Percentiles rank a stretch among this genome's conserved stretches.
Conservation (phyloP, 768 basidiomycete genomes). For the Lactifluus pinguis region DNA sequence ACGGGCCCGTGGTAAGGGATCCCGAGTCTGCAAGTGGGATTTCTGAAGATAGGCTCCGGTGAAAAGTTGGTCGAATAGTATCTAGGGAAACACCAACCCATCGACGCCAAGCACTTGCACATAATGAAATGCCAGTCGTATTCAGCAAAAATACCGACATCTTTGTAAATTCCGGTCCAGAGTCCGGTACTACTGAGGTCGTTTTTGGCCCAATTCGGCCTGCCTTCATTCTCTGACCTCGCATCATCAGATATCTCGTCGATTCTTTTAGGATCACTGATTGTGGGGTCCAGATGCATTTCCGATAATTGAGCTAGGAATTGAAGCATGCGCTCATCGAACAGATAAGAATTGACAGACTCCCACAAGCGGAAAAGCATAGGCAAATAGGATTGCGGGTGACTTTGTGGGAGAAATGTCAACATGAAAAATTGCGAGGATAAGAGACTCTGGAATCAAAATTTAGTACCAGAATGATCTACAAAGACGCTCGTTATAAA, state of each 20-base stretch:
- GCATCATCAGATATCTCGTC: conserved; percentile 63
- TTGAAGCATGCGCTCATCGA: conserved; percentile 83
- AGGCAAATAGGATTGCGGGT: conserved; percentile 76
- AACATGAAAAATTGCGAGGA: conserved; percentile 80
- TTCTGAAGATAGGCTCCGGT: conserved; percentile 33
- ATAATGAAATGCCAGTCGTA: conserved; percentile 80
- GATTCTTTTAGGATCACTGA: conserved; percentile 65
- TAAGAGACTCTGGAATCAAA: conserved; percentile 46
- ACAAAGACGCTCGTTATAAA: conserved; percentile 12
- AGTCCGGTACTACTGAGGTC: conserved; percentile 31
- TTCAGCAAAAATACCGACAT: conserved; percentile 76
- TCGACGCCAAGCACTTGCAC: conserved; percentile 79
- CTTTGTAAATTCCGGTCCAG: conserved; percentile 47
- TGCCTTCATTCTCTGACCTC: conserved; percentile 49
- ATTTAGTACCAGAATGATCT: conserved; percentile 5
- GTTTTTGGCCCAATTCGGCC: conserved; percentile 45
- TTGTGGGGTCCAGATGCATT: conserved; percentile 68
- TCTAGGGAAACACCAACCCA: conserved; percentile 42
- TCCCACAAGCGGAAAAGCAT: conserved; percentile 85
- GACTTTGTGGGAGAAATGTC: conserved; percentile 77
- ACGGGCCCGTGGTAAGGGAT: conserved; percentile 65
- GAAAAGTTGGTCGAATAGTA: not conserved
- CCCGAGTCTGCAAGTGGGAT: conserved; percentile 67
- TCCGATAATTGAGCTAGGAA: conserved; percentile 72
- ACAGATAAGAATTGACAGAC: conserved; percentile 81